phyloP scores from a whole-genome alignment of 148 eudicot genomes.

The Dysphania ambrosioides region DNA sequence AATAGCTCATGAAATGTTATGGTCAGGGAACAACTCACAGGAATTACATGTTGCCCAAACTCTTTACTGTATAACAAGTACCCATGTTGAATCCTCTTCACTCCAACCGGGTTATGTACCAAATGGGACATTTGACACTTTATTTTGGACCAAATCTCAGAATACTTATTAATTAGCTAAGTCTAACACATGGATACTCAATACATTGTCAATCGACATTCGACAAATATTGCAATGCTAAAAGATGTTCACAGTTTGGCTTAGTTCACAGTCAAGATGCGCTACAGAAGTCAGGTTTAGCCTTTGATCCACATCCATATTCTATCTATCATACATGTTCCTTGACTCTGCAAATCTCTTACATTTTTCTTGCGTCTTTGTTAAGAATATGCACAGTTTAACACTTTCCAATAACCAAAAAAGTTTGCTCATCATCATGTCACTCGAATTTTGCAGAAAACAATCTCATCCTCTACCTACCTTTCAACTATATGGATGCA shows the following conservation, averaged over 20 bases:
- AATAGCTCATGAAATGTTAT: conserved; percentile 5
- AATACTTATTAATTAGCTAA: no score
- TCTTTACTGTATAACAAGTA: not conserved
- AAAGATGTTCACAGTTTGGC: no score
- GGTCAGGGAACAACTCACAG: not conserved
- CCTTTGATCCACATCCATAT: not conserved
- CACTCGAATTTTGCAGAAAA: not conserved
- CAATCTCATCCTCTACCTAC: no score
- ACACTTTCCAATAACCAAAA: not conserved
- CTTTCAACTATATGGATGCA: no score
- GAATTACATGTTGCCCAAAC: not conserved
- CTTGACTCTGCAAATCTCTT: not conserved
- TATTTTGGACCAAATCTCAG: not conserved
- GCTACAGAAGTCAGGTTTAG: not conserved
- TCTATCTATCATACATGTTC: no score
- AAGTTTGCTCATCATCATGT: not conserved
- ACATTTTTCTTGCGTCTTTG: not conserved
- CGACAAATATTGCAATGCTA: not conserved
- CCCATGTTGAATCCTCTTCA: not conserved
- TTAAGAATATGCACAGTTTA: not conserved
- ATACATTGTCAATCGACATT: not conserved
- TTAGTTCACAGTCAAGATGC: not conserved
- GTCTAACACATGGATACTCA: not conserved
- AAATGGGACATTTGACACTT: not conserved
- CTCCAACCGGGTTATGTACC: not conserved